Evolutionary conservation across 1,284 basidiomycete genomes (phyloP).

Genomic region (Apiotrichum domesticum): DNA sequence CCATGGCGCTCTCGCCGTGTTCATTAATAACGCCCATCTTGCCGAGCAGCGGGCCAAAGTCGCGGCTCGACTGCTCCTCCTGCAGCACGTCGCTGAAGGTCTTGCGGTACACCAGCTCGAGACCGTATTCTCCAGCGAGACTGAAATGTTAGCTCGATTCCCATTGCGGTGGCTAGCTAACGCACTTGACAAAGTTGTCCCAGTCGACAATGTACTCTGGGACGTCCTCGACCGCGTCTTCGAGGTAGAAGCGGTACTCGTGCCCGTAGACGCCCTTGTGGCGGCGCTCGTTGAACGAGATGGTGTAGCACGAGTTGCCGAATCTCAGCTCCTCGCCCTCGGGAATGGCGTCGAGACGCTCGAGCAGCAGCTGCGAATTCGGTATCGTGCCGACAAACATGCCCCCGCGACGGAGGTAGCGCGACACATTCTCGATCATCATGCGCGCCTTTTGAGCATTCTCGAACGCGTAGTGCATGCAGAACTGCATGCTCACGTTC

Average conservation of each 20-base stretch:
- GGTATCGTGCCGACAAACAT: slow-evolving; percentile 92
- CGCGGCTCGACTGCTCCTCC: slow-evolving; percentile 66
- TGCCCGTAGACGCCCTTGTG: slow-evolving; percentile 72
- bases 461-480: slow-evolving; percentile 99
- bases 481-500: slow-evolving; percentile 96
- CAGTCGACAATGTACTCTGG: slow-evolving; percentile 95
- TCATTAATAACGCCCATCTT: slow-evolving; percentile 82
- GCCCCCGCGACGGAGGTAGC: slow-evolving; percentile 74
- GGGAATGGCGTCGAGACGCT: slow-evolving; percentile 63
- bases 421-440: slow-evolving; percentile 88
- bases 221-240: slow-evolving; percentile 93
- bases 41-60: slow-evolving; percentile 70
- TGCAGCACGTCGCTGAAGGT: slow-evolving; percentile 82
- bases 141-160: slow-evolving; percentile 33
- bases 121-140: slow-evolving; percentile 73
- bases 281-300: slow-evolving; percentile 68
- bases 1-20: slow-evolving; percentile 80
- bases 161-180: slow-evolving; percentile 46
- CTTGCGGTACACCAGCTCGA: slow-evolving; percentile 70
- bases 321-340: slow-evolving; percentile 63
- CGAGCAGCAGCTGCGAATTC: slow-evolving; percentile 68
- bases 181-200: slow-evolving; percentile 69
- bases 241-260: slow-evolving; percentile 86
- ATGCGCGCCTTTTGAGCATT: slow-evolving; percentile 72
- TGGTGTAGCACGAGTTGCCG: slow-evolving; percentile 83